These are phyloP conservation scores for Corchorus olitorius DNA, from an alignment of 345 rosid genomes.

Conservation along the genomic window DNA sequence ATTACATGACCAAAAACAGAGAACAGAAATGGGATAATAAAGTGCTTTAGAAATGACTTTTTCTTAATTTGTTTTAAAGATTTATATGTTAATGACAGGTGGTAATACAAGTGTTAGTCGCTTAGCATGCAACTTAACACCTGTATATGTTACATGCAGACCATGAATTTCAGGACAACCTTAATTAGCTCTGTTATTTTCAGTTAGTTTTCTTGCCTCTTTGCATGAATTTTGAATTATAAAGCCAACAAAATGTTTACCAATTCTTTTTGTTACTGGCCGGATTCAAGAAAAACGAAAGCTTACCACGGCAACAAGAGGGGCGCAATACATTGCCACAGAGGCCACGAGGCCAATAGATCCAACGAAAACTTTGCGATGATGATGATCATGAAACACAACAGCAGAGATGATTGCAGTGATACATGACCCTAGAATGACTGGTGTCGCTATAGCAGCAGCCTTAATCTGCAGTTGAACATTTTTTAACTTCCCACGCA, in stretches of 20 bases:
- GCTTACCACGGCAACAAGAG: conserved; percentile 71
- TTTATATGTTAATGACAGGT: no score
- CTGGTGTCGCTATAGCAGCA: conserved; percentile 35
- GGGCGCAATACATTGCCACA: conserved; percentile 72
- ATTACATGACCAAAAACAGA: neutral
- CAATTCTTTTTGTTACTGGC: neutral
- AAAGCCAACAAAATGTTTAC: neutral
- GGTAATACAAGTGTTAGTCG: no score
- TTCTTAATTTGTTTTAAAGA: no score
- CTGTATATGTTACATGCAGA: no score
- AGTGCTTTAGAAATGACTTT: no score
- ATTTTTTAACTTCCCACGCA: no score
- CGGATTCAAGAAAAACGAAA: neutral
- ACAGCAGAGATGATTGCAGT: conserved; percentile 47
- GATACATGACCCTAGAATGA: conserved; percentile 35
- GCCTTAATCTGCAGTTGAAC: conserved; percentile 54
- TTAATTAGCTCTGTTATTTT: no score
- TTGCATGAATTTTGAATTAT: no score
- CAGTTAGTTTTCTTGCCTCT: no score
- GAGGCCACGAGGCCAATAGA: conserved; percentile 67
- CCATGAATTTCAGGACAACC: no score
- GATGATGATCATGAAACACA: conserved; percentile 59
- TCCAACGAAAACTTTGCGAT: conserved; percentile 68
- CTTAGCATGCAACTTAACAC: no score
- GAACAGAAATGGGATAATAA: neutral